Evolutionary conservation across 768 basidiomycete species (phyloP), one percentile per base, ranked within the genome.

Genomic region (Lactifluus subvellereus): DNA sequence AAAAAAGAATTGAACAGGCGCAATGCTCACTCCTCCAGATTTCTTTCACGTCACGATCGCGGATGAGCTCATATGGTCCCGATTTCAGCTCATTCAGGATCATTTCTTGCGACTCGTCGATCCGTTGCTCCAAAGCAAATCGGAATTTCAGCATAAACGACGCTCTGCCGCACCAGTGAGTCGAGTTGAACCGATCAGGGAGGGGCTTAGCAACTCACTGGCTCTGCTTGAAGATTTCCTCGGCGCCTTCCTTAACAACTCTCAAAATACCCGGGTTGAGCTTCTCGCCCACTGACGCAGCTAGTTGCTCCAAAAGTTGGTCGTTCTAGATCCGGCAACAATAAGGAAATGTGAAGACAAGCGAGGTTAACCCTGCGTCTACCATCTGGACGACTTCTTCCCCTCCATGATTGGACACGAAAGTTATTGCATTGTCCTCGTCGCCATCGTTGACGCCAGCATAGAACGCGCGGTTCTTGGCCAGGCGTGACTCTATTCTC

Each of bases 51-150:
- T 65, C 64, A 49, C 60, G 33, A 32, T 65, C 60, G 20, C 10
- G 37, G 37, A 65, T 56, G 27, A 54, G 64, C 54, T 61, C 64
- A 43, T 65, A 56, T 18, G 64, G 64, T n/a, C 64, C 64, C 7
- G 59, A 61, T 43, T 48, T 61, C 42, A 65, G 47, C 60, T 65
- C 64, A 16, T 62, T 65, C n/a, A 65, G 30, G 20, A 65, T 65
- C 52, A 52, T 56, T 47, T 65, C 64, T 43, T 61, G 59, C 1
- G 64, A 51, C 38, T 65, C 64, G 2, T 62, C 60, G 11, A 65
- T 55, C 43, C 56, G 51, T 37, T 54, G 54, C 30, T 60, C 64
- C 27, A 65, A 27, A 35, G 59, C 60, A 38, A 65, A 65, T 42
- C 35, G 59, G 49, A 50, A 55, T n/a, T 65, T 65, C 43, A 65